phyloP scores from a whole-genome alignment of 2,329 filamentous ascomycete species.

The Zarea fungicola region DNA sequence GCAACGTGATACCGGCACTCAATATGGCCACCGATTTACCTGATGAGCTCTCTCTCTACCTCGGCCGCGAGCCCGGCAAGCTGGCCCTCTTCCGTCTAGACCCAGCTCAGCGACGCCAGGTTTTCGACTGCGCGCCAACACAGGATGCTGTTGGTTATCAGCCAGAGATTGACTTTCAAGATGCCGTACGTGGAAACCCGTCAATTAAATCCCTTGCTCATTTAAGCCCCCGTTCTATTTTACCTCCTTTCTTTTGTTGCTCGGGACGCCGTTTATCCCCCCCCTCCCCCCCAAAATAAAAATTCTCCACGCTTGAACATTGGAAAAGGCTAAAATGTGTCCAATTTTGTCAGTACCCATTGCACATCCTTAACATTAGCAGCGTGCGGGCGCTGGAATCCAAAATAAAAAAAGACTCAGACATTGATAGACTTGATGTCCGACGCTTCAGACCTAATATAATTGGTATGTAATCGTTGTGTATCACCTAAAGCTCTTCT shows the following conservation, averaged over 20 bases:
- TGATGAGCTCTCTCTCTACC: conserved; percentile 56
- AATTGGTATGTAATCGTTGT: conserved; percentile 42
- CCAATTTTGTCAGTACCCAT: conserved; percentile 49
- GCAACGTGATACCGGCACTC: conserved; percentile 48
- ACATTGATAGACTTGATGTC: conserved; percentile 49
- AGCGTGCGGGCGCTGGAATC: conserved; percentile 58
- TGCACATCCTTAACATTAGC: conserved; percentile 62
- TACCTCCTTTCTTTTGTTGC: no score
- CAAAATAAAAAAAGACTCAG: conserved; percentile 46
- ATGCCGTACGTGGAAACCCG: conserved; percentile 48
- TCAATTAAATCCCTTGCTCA: neutral
- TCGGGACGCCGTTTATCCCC: neutral
- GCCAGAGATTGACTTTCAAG: conserved; percentile 62
- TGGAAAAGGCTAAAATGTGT: no score
- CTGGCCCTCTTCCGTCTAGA: conserved; percentile 66
- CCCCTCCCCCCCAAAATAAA: neutral
- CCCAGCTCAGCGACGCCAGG: conserved; percentile 49
- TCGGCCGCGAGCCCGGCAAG: conserved; percentile 57
- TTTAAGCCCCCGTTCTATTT: neutral
- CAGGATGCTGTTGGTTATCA: conserved; percentile 57
- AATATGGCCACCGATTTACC: conserved; percentile 57
- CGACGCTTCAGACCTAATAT: conserved; percentile 68
- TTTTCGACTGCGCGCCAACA: conserved; percentile 55
- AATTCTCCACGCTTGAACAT: no score
- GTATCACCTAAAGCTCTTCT: no score